A percentile compares a stretch with the other conserved stretches of the same genome.
These are phyloP conservation scores for Mercurialis annua DNA, from an alignment of 345 rosid species.

Conservation along the genomic window DNA sequence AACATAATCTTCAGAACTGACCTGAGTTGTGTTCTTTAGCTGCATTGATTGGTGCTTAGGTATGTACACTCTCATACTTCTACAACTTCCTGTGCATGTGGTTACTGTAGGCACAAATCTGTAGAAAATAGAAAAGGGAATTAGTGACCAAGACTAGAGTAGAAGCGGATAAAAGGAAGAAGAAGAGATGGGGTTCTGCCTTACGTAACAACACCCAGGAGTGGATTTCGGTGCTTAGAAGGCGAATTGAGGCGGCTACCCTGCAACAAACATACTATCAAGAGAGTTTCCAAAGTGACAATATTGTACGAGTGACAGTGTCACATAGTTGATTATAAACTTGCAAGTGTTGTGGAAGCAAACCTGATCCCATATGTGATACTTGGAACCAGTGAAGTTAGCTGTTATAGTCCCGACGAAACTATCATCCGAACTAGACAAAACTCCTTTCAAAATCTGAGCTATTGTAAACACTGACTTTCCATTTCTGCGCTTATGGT, in stretches of 20 bases:
- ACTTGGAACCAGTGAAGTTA: constrained; percentile 83
- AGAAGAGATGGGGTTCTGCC: constrained; percentile 22
- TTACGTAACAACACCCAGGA: constrained; percentile 68
- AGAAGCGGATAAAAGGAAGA: neutral
- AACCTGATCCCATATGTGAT: constrained; percentile 84
- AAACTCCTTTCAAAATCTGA: constrained; percentile 60
- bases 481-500: constrained; percentile 61
- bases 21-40: constrained; percentile 58
- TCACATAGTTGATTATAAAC: neutral
- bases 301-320: neutral
- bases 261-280: constrained; percentile 43
- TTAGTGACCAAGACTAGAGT: neutral
- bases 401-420: constrained; percentile 70
- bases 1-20: constrained; percentile 19
- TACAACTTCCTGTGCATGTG: constrained; percentile 80
- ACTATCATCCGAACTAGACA: constrained; percentile 65
- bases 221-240: constrained; percentile 51
- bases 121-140: constrained; percentile 16
- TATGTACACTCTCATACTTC: constrained; percentile 62
- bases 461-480: constrained; percentile 64
- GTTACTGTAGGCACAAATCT: constrained; percentile 80
- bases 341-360: constrained; percentile 5
- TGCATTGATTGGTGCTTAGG: constrained; percentile 77
- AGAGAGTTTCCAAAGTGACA: neutral
- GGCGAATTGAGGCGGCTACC: constrained; percentile 34